Conservation (phyloP, 2,329 filamentous ascomycete genomes). For the Fusarium abutilonis region DNA sequence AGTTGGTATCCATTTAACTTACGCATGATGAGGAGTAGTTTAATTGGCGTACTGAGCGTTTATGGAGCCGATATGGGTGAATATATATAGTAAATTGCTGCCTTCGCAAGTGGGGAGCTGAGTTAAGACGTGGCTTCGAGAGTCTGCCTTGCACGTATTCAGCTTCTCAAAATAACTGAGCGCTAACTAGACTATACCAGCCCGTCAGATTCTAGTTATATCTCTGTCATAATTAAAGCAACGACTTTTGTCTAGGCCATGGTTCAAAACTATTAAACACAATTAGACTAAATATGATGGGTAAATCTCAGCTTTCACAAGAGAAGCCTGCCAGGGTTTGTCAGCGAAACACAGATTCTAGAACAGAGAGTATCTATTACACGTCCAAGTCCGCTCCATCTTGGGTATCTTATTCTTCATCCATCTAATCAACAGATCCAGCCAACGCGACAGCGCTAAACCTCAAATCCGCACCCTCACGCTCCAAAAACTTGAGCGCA, state of each 20-base stretch:
- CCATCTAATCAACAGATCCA: constrained; percentile 57
- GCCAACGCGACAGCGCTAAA: constrained; percentile 69
- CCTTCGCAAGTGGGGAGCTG: constrained; percentile 38
- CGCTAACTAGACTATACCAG: constrained; percentile 3
- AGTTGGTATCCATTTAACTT: neutral
- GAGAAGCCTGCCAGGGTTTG: neutral
- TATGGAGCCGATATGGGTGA: neutral
- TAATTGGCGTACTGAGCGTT: neutral
- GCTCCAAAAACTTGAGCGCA: constrained; percentile 64
- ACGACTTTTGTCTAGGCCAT: neutral
- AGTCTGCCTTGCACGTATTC: constrained; percentile 23
- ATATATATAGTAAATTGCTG: constrained; percentile 35
- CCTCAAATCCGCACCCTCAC: constrained; percentile 65
- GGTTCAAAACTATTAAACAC: neutral
- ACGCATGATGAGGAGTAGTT: constrained; percentile 30
- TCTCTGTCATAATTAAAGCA: neutral
- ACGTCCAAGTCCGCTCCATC: neutral
- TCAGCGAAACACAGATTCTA: neutral
- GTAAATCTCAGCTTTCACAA: neutral
- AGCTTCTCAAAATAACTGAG: constrained; percentile 2
- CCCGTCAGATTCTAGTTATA: constrained; percentile 4
- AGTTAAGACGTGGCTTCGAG: constrained; percentile 37
- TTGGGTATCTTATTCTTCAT: constrained; percentile 27
- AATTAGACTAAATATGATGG: neutral
- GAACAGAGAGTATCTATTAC: neutral